These are phyloP conservation scores for Exophiala phaeomuriformis DNA, from an alignment of 2,329 filamentous ascomycete genomes.

Conservation along the genomic window DNA sequence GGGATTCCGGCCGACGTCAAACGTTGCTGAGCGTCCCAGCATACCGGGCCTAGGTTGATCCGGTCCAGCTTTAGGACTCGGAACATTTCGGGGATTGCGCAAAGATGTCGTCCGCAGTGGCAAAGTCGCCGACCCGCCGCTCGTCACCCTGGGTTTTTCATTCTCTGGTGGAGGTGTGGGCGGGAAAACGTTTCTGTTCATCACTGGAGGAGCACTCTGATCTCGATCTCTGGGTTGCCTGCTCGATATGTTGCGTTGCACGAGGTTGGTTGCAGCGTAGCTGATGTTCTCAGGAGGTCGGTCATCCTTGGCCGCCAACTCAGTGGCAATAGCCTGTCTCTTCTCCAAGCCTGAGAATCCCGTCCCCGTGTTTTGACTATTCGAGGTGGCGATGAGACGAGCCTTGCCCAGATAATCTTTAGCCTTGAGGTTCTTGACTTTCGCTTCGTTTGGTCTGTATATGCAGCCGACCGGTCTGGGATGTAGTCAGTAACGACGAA, in stretches of 20 bases:
- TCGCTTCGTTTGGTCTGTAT: conserved; percentile 92
- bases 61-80: conserved; percentile 13
- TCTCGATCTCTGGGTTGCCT: conserved; percentile 65
- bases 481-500: conserved; percentile 40
- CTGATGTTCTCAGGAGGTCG: conserved; percentile 77
- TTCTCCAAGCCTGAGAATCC: conserved; percentile 74
- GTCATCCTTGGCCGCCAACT: conserved; percentile 53
- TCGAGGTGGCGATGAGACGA: conserved; percentile 81
- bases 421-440: conserved; percentile 95
- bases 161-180: conserved; percentile 96
- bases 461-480: conserved; percentile 84
- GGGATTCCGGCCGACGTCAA: conserved; percentile 15
- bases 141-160: conserved; percentile 48
- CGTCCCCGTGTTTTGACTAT: conserved; percentile 71
- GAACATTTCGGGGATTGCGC: conserved; percentile 34
- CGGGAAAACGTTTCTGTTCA: conserved; percentile 76
- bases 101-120: conserved; percentile 45
- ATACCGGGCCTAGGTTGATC: conserved; percentile 19
- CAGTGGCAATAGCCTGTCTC: conserved; percentile 41
- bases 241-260: conserved; percentile 74
- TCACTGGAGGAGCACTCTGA: conserved; percentile 69
- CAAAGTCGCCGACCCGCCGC: conserved; percentile 29
- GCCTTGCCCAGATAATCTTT: conserved; percentile 98
- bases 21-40: conserved; percentile 18
- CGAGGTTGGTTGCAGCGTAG: conserved; percentile 85